These are phyloP conservation scores for Massariosphaeria phaeospora DNA, from an alignment of 495 filamentous ascomycete genomes.

Conservation along the genomic window DNA sequence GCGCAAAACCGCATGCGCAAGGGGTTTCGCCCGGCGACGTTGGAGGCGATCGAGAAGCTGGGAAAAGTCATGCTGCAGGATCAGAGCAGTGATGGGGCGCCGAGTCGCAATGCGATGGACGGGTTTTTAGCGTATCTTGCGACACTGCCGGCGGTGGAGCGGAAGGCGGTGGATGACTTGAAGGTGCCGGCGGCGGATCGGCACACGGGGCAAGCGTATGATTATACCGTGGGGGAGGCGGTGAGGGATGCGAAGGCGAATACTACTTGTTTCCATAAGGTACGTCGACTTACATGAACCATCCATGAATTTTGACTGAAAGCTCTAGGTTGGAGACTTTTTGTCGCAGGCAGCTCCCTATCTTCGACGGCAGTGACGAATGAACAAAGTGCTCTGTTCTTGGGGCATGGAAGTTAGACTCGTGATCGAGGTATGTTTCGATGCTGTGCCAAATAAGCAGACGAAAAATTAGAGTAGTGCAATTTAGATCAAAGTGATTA, in stretches of 20 bases:
- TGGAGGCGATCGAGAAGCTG: conserved; percentile 17
- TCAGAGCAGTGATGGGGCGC: neutral
- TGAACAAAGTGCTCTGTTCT: too few species aligned
- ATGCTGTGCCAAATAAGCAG: too few species aligned
- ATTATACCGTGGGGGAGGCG: conserved; percentile 23
- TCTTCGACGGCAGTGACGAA: conserved; percentile 4
- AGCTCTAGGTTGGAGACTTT: conserved; percentile 14
- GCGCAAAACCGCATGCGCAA: conserved; percentile 11
- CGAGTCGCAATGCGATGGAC: conserved; percentile 22
- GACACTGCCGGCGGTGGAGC: conserved; percentile 18
- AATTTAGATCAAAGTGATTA: too few species aligned
- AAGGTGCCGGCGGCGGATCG: conserved; percentile 20
- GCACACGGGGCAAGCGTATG: conserved; percentile 18
- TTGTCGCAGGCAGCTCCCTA: conserved; percentile 3
- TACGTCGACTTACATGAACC: neutral
- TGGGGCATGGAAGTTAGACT: too few species aligned
- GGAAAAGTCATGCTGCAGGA: conserved; percentile 8
- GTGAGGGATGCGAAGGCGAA: conserved; percentile 23
- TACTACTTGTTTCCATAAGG: conserved; percentile 25
- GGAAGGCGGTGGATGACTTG: conserved; percentile 12
- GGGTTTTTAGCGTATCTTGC: conserved; percentile 21
- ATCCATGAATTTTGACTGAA: neutral
- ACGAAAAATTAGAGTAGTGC: too few species aligned
- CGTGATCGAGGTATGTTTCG: too few species aligned
- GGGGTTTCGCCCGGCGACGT: conserved; percentile 14